Base-by-base conservation (phyloP, 768 basidiomycete species). In the Podaxis carcinomalis region DNA sequence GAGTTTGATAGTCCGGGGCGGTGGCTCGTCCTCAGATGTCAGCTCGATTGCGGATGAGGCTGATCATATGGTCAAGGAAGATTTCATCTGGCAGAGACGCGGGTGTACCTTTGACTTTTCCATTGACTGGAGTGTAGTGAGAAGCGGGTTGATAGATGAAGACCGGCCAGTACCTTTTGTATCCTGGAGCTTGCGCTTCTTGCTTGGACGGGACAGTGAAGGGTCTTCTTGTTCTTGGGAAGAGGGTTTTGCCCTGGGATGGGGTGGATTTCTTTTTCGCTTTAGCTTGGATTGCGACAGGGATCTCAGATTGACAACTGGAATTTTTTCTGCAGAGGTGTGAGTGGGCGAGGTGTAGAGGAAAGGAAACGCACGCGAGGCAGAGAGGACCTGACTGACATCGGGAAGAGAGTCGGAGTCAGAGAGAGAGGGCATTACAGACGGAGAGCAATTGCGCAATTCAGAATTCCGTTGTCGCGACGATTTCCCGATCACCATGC, bases 11-110 rank as follows among this genome's bases (percentile, higher is more conserved):
- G 51, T 42, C 36, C 46, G 51, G 32, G 39, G 25, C 6, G 19
- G 44, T 16, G 49, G 35, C n/a, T 65, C 62, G 9, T 65, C 64
- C 42, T 67, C 66, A 13, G 62, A 64, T 23, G 60, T 61, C 10
- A 64, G 21, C 56, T 53, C 60, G 51, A 55, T 57, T 36, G 51
- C 52, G 21, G 36, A 37, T 47, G 51, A 16, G 13, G 59, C 63
- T 60, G 40, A 40, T 11, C 35, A 51, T 42, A 49, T 32, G 35
- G 37, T 35, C 44, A 46, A 55, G 19, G 23, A n/a, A 28, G 39
- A 35, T 51, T 36, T 16, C 51, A 49, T 9, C 19, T 32, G 40
- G 54, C 13, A 51, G 42, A 54, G 44, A 27, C 37, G 40, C 59
- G 23, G 40, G 7, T 35, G 47, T 56, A 60, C 47, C 59, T 61